phyloP scores from a whole-genome alignment of 1,284 basidiomycete species.

The Cryptococcus jaspeensis region DNA sequence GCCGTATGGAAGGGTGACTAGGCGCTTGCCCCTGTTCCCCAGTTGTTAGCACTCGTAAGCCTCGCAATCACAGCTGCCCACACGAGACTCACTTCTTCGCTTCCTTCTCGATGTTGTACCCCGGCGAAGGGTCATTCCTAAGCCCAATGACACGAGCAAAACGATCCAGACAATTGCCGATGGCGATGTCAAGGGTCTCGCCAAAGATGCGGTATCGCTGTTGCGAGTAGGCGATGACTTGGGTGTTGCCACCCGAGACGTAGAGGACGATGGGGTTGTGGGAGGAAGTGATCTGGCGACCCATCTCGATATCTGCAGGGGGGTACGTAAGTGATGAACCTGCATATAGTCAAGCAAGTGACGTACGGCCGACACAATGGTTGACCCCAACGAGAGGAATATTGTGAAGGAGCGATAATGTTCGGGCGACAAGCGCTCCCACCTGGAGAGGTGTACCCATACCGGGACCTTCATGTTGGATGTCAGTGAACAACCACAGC shows the following conservation, averaged over 20 bases:
- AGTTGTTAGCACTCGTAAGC: not conserved
- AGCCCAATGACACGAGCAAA: constrained; percentile 96
- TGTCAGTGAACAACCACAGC: not conserved
- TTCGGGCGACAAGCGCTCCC: constrained; percentile 92
- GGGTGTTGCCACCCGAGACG: constrained; percentile 98
- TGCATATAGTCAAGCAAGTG: not conserved
- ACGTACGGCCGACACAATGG: constrained; percentile 95
- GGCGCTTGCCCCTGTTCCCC: constrained; percentile 54
- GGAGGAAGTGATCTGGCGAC: constrained; percentile 89
- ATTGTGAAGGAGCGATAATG: constrained; percentile 78
- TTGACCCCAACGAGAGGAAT: constrained; percentile 97
- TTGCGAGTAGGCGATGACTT: constrained; percentile 97
- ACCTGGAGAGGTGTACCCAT: constrained; percentile 98
- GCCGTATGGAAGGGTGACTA: constrained; percentile 85
- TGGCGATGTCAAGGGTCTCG: constrained; percentile 97
- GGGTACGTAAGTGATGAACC: constrained; percentile 3
- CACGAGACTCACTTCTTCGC: constrained; percentile 69
- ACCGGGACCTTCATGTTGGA: constrained; percentile 69
- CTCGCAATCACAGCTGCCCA: not conserved
- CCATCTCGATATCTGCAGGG: constrained; percentile 95
- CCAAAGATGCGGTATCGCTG: constrained; percentile 98
- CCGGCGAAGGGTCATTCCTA: constrained; percentile 93
- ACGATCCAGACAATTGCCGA: constrained; percentile 96
- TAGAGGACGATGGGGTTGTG: constrained; percentile 96
- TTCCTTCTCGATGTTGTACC: constrained; percentile 97